phyloP scores from a whole-genome alignment of 495 filamentous ascomycete genomes.

The Podospora pseudoanserina region DNA sequence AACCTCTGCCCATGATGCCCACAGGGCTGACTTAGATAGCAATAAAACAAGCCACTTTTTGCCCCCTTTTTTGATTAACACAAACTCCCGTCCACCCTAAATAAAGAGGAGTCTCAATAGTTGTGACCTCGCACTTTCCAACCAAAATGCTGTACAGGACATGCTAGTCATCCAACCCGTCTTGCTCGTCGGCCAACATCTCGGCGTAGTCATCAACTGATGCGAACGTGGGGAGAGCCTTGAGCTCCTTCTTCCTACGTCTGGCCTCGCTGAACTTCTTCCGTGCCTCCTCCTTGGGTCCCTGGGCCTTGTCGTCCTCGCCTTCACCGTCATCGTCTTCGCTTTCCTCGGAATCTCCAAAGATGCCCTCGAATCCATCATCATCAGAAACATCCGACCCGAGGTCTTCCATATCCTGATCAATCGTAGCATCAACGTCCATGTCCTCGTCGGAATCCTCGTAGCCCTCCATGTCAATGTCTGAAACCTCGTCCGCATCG shows the following conservation, averaged over 20 bases:
- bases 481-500: conserved; percentile 46
- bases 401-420: conserved; percentile 37
- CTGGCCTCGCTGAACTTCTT: conserved; percentile 44
- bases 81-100: background rate
- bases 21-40: background rate
- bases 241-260: conserved; percentile 76
- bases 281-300: conserved; percentile 32
- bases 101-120: background rate
- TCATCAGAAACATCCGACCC: conserved; percentile 39
- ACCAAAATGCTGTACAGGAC: background rate
- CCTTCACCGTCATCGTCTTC: conserved; percentile 42
- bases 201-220: conserved; percentile 90
- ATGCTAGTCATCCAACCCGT: conserved; percentile 39
- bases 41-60: background rate
- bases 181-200: conserved; percentile 72
- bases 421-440: conserved; percentile 30
- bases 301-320: conserved; percentile 27
- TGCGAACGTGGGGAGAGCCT: conserved; percentile 85
- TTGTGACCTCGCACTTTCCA: background rate
- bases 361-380: conserved; percentile 33
- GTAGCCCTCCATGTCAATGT: conserved; percentile 51
- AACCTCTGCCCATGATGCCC: background rate
- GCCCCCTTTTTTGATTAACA: background rate
- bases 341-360: conserved; percentile 39
- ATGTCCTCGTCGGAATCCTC: conserved; percentile 46